Base-by-base conservation (phyloP, 495 filamentous ascomycete genomes). In the Penicillium simplicissimum region DNA sequence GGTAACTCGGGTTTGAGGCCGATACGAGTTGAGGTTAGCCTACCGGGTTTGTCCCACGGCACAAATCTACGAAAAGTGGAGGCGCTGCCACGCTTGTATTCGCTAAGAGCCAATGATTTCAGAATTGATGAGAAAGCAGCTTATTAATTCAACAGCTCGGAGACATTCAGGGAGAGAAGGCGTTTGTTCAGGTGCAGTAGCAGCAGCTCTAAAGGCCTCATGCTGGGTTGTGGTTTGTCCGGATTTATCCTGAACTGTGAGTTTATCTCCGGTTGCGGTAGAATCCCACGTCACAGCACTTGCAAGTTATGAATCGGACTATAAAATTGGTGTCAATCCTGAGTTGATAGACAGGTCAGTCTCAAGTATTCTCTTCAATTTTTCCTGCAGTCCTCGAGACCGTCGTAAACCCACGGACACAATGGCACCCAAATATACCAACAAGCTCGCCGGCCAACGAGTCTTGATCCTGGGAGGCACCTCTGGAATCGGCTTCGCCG, bases 381-480 rank as follows among this genome's bases (percentile, higher is more conserved):
- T 10, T 47, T 25, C 1, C 13, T 47, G 3, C 4, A 25, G 21
- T 14, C 43, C 11, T 13, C 23, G 11, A 21, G 13, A 21, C 4
- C 25, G 10, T 19, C 7, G 5, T 14, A 34, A 33, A 43, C n/a
- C 17, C 23, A 56, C 3, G 17, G 14, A 8, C 34, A 45, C 37
- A 47, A 65, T 65, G 62, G 59, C 62, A 13, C 40, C 43, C 5
- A 74, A 64, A 37, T 67, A 69, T 55, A 57, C 56, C 40, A 58
- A 52, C 45, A 66, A 66, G 34, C 57, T 69, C 28, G 58, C 55
- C 31, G 43, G 57, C 64, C 67, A 71, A 54, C 57, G 62, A 45
- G 71, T 87, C 49, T 79, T 86, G 47, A 64, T 86, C 56, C 72
- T 87, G 34, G 85, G 85, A 43, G 84, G 80, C 8, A 79, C 74